Evolutionary conservation across 768 basidiomycete species (phyloP), one percentile per base, ranked within the genome.

Genomic region (Mycena polygramma): DNA sequence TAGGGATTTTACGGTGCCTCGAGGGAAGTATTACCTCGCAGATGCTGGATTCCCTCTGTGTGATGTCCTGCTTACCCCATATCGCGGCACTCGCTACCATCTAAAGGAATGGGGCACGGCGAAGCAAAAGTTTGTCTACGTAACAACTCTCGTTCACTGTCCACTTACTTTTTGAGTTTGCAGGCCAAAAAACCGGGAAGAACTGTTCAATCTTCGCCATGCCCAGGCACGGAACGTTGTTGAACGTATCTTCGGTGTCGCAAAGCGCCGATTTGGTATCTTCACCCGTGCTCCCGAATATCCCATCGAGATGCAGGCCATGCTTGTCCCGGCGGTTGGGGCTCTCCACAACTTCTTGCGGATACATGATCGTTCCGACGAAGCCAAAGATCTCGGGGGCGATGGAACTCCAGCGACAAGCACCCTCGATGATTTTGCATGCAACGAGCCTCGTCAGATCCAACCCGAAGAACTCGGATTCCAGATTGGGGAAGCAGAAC

Each of bases 391-490:
- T 37, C 43, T 36, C 10, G 36, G 24, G 4, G 39, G 19, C n/a
- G 1, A 39, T 10, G 26, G 2, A 43, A 13, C 13, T 13, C 39
- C 39, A 7, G 39, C 7, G 39, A 13, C 39, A 39, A 55, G 14
- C 30, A 48, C 15, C 51, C 58, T 17, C 35, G 36, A 19, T 26
- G 46, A 2, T 45, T 55, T 15, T 11, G 36, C 36, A 45, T 13
- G 39, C 13, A 43, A 30, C 22, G 52, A 49, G 7, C 67, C 59
- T 0, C n/a, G 43, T 0, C 51, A 62, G 22, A 68, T 61, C 36
- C 36, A 53, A 17, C 41, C 43, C 5, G 59, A 68, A 26, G 59
- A 68, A 39, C 67, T 68, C 10, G 67, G 67, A 8, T 14, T 45
- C 11, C 13, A 41, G 8, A 68, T 68, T 15, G 9, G 49, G 2